Base-by-base conservation (phyloP, 345 rosid genomes). In the Populus deltoides region DNA sequence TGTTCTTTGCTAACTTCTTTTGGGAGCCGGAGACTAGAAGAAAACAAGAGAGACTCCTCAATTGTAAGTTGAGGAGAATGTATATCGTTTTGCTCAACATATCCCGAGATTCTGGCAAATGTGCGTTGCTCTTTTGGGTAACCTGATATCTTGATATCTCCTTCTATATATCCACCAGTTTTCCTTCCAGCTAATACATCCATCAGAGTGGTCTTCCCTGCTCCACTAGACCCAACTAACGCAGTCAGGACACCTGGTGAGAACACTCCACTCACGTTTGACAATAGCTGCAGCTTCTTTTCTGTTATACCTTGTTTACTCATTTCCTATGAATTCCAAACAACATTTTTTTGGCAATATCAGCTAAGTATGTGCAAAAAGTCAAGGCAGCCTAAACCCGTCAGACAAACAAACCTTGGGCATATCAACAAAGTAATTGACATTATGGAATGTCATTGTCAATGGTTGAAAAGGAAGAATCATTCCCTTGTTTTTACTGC, bases 51-150 rank as follows among this genome's bases (percentile, higher is more conserved):
- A 73, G 98, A 92, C 84, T 94, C 98, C 86, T 90, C 92, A 53
- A 92, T 93, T 17, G 98, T 94, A 66, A 94, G 93, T 83, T 94
- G 97, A 73, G 98, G 98, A 86, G 98, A 94, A 86, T 94, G 97
- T 80, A 94, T 94, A 81, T 94, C 98, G 76, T 90, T 90, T 84
- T 94, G 98, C 87, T 94, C 98, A 77, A 94, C 98, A 81, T 94
- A 91, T 78, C 98, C 98, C 20, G 98, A 92, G 72, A 94, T 83
- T 85, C 98, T 89, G 65, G 97, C 97, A 81, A 94, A 94, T 22
- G 98, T 94, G 66, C 79, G 66, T 81, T 94, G 97, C 70, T 85
- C 92, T 84, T 94, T 94, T 62, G 90, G 88, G 73, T 87, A 81
- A 69, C 98, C 97, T 11, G 97, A 91, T 82, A 94, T 88, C 89